These are phyloP conservation scores for Globisporangium takayamanum DNA, from an alignment of 352 stramenopile species.

Conservation along the genomic window DNA sequence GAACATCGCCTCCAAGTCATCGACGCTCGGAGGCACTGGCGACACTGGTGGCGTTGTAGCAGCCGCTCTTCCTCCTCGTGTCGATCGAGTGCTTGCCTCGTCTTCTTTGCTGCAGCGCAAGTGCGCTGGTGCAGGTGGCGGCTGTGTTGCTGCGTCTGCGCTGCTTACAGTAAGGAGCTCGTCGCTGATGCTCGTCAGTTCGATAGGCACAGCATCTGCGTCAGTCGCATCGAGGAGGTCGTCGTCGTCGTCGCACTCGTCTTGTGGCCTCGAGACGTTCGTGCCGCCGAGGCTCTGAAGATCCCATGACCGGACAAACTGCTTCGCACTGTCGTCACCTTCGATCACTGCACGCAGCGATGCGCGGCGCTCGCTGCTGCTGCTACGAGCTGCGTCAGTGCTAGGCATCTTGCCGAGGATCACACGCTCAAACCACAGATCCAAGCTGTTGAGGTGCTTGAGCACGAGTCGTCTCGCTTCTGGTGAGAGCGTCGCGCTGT, in stretches of 20 bases:
- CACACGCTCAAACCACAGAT: constrained; percentile 43
- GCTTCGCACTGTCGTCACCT: too few relatives aligned
- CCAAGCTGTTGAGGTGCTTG: constrained; percentile 38
- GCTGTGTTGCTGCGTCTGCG: too few relatives aligned
- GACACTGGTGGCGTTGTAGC: too few relatives aligned
- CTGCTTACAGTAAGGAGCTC: too few relatives aligned
- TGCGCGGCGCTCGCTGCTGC: neutral
- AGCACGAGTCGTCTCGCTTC: constrained; percentile 22
- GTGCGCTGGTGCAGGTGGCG: too few relatives aligned
- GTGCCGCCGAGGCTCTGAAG: neutral
- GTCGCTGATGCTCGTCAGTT: too few relatives aligned
- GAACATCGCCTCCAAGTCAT: constrained; percentile 9
- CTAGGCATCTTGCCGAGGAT: constrained; percentile 22
- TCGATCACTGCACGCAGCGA: constrained; percentile 7
- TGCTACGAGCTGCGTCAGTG: neutral
- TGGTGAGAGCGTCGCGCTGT: neutral
- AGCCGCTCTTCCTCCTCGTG: too few relatives aligned
- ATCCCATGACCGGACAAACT: too few relatives aligned
- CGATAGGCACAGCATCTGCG: too few relatives aligned
- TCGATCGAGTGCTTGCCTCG: too few relatives aligned
- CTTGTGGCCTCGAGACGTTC: too few relatives aligned
- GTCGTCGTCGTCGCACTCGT: neutral
- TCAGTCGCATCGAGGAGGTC: neutral
- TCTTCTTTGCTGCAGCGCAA: too few relatives aligned
- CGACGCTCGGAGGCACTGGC: neutral